phyloP scores from a whole-genome alignment of 495 filamentous ascomycete species.

The Parathielavia hyrcaniae region DNA sequence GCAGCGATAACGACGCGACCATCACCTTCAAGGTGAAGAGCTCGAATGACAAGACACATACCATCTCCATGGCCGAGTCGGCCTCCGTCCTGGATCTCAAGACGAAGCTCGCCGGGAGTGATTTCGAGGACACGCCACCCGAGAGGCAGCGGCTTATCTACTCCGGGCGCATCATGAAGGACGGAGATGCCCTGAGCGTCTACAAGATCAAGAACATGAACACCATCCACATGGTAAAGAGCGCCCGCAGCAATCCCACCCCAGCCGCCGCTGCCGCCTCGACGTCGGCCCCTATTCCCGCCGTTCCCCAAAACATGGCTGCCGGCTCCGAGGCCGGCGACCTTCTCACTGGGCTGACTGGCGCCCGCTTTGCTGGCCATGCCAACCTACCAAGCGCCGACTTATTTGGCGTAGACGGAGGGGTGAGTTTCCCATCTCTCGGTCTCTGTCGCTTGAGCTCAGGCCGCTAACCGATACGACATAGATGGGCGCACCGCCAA shows the following conservation, averaged over 20 bases:
- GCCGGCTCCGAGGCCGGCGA: conserved; percentile 80
- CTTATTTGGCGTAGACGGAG: conserved; percentile 93
- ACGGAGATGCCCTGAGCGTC: conserved; percentile 71
- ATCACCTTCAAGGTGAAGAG: conserved; percentile 95
- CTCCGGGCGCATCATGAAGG: conserved; percentile 92
- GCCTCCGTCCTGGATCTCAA: conserved; percentile 83
- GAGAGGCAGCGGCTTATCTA: conserved; percentile 94
- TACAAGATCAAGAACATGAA: conserved; percentile 97
- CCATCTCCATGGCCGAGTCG: conserved; percentile 68
- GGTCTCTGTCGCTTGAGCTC: background rate
- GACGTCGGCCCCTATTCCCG: conserved; percentile 45
- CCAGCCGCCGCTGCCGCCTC: conserved; percentile 50
- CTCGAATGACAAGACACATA: conserved; percentile 76
- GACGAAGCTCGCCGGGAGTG: conserved; percentile 67
- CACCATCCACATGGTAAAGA: conserved; percentile 93
- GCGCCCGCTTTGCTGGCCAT: conserved; percentile 89
- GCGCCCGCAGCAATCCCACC: conserved; percentile 80
- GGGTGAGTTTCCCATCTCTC: conserved; percentile 57
- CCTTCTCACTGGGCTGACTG: conserved; percentile 83
- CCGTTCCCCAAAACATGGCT: conserved; percentile 84
- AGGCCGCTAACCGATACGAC: conserved; percentile 26
- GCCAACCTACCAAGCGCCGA: conserved; percentile 80
- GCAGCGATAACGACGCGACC: conserved; percentile 46
- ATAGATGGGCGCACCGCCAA: conserved; percentile 85
- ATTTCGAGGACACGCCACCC: conserved; percentile 76